phyloP scores from a whole-genome alignment of 2,329 filamentous ascomycete species.

The Fusarium hainanense region DNA sequence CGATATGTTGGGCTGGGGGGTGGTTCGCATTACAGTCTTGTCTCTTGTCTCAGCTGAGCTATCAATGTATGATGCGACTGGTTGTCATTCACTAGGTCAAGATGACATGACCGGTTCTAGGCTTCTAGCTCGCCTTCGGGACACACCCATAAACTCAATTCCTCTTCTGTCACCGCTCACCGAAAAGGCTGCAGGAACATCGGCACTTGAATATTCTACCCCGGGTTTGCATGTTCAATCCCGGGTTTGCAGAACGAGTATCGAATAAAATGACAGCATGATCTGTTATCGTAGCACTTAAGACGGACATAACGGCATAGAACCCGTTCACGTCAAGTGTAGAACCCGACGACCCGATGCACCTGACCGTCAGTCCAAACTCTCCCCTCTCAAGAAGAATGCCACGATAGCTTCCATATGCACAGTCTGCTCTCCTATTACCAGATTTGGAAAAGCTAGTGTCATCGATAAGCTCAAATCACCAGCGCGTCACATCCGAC shows the following conservation, averaged over 20 bases:
- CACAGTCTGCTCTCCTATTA: conserved; percentile 1
- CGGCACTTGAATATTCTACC: background rate
- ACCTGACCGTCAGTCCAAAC: conserved; percentile 1
- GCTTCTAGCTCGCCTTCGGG: background rate
- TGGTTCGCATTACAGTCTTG: background rate
- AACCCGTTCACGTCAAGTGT: background rate
- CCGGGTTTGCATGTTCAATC: background rate
- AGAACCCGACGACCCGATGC: background rate
- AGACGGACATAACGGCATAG: background rate
- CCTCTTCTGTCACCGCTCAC: background rate
- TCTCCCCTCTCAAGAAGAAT: background rate
- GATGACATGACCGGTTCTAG: background rate
- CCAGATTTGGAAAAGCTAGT: background rate
- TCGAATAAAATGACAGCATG: background rate
- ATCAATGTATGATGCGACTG: background rate
- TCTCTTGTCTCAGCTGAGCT: background rate
- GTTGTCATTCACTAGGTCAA: background rate
- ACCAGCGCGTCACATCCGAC: background rate
- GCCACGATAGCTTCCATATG: conserved; percentile 5
- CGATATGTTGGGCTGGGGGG: background rate
- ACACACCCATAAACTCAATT: background rate
- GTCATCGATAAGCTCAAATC: background rate
- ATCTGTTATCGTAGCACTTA: background rate
- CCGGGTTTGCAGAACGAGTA: background rate
- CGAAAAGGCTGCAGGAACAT: background rate